Conservation (phyloP, 2,329 filamentous ascomycete species). For the Exserohilum rostratum region DNA sequence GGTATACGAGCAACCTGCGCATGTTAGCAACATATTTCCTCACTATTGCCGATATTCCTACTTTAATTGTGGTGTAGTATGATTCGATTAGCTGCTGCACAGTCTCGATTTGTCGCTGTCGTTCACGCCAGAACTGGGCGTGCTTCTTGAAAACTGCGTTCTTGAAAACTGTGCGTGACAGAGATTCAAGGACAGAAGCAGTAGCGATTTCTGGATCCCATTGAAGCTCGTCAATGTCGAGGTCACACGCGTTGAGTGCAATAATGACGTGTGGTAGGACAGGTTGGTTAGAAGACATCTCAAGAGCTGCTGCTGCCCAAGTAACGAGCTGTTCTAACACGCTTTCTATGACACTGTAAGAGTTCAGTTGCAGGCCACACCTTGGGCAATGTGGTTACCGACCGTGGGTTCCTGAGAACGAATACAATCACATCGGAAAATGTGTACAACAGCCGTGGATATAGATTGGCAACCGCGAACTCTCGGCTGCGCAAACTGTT, state of each 20-base stretch:
- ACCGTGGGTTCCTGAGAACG: slow-evolving; percentile 49
- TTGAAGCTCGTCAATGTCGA: slow-evolving; percentile 40
- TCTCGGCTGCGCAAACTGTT: slow-evolving; percentile 38
- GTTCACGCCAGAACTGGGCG: no score
- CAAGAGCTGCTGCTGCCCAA: slow-evolving; percentile 17
- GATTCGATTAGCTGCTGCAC: no score
- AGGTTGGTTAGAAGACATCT: slow-evolving; percentile 57
- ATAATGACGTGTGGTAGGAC: slow-evolving; percentile 62
- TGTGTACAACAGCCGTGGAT: slow-evolving; percentile 51
- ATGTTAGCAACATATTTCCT: no score
- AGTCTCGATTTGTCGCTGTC: no score
- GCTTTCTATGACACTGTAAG: no score
- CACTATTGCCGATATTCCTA: no score
- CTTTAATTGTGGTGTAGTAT: no score
- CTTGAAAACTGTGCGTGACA: background rate
- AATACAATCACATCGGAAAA: slow-evolving; percentile 55
- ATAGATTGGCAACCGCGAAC: slow-evolving; percentile 49
- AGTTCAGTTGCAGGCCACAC: no score
- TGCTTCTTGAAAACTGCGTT: background rate
- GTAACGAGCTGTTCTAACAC: no score
- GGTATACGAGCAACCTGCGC: no score
- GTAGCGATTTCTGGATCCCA: background rate
- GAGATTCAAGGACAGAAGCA: background rate
- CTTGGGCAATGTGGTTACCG: slow-evolving; percentile 10
- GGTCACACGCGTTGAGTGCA: slow-evolving; percentile 57